phyloP scores from a whole-genome alignment of 139 green algal genomes.

The Chlorella sp. region DNA sequence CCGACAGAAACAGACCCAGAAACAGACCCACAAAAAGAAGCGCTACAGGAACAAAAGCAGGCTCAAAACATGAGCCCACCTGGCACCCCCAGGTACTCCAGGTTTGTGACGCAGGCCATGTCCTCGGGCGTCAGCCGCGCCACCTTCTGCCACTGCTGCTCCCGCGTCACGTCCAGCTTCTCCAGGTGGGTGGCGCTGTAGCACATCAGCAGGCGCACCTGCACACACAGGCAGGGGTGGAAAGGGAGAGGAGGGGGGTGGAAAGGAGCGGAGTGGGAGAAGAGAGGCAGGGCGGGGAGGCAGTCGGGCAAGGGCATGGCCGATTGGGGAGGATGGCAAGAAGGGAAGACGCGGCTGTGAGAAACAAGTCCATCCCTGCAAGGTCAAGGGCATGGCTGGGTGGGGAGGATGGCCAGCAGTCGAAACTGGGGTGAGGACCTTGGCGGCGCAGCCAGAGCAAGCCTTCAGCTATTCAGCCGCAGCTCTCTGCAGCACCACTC shows the following conservation, averaged over 20 bases:
- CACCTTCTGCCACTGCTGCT: conserved; percentile 82
- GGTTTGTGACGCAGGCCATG: conserved; percentile 85
- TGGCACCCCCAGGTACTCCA: conserved; percentile 91
- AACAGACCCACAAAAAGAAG: no score
- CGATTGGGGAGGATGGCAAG: background rate
- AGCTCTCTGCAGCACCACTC: background rate
- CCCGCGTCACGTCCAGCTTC: conserved; percentile 88
- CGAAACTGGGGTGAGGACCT: no score
- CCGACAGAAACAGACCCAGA: no score
- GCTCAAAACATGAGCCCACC: no score
- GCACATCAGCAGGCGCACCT: conserved; percentile 92
- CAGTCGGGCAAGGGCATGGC: background rate
- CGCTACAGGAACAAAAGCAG: no score
- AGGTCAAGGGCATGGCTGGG: background rate
- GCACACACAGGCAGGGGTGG: background rate
- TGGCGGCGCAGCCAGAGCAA: no score
- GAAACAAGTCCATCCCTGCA: no score
- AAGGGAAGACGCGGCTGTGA: background rate
- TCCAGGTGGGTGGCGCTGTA: conserved; percentile 95
- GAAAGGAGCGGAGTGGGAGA: no score
- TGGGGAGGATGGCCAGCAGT: background rate
- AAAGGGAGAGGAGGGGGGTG: background rate
- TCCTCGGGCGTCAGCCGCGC: conserved; percentile 71
- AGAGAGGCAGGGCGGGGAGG: background rate
- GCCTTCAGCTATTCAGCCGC: no score